phyloP scores from a whole-genome alignment of 352 stramenopile species.

The Globisporangium acanthophoron region DNA sequence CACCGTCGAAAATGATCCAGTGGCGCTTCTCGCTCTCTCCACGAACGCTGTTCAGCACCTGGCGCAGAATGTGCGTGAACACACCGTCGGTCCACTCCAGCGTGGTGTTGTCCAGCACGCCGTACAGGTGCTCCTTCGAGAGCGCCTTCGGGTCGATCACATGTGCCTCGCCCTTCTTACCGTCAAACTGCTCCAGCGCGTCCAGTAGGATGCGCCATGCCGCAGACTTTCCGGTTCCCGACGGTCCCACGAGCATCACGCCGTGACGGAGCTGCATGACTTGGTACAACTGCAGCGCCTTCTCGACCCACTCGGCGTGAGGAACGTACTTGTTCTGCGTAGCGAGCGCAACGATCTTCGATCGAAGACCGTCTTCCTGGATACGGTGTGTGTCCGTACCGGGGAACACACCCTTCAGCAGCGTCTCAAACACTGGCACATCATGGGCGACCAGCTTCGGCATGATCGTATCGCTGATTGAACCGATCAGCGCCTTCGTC shows the following conservation, averaged over 20 bases:
- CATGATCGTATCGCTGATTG: constrained; percentile 98
- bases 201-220: constrained; percentile 92
- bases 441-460: constrained; percentile 99
- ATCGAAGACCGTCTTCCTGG: constrained; percentile 85
- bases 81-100: constrained; percentile 99
- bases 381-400: constrained; percentile 80
- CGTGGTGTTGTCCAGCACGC: constrained; percentile 98
- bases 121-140: constrained; percentile 98
- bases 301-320: constrained; percentile 95
- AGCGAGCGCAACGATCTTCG: constrained; percentile 91
- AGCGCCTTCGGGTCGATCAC: constrained; percentile 99
- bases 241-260: constrained; percentile 98
- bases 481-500: constrained; percentile 93
- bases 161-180: constrained; percentile 95
- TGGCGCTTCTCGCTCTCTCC: constrained; percentile 94
- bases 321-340: constrained; percentile 84
- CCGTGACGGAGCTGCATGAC: constrained; percentile 97
- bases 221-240: constrained; percentile 96
- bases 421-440: constrained; percentile 93
- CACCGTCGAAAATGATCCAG: constrained; percentile 99
- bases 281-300: constrained; percentile 98
- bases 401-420: constrained; percentile 97
- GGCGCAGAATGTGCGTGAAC: constrained; percentile 96
- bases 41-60: constrained; percentile 96
- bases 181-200: constrained; percentile 93